These are phyloP conservation scores for Pugionium dolabratum DNA, from an alignment of 345 rosid genomes.

Conservation along the genomic window DNA sequence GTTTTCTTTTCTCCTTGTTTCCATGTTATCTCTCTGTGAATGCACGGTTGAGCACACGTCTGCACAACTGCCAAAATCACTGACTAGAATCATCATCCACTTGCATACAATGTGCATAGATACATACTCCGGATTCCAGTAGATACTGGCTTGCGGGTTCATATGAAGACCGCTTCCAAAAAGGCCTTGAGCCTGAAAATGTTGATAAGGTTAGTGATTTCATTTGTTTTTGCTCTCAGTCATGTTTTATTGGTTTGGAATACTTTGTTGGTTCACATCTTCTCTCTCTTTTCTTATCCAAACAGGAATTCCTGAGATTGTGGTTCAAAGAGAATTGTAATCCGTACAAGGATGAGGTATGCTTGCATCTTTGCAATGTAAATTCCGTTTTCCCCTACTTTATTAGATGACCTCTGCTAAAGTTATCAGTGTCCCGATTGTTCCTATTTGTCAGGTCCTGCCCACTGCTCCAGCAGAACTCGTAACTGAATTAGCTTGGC, in stretches of 20 bases:
- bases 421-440: neutral
- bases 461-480: constrained; percentile 88
- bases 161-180: constrained; percentile 64
- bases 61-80: constrained; percentile 2
- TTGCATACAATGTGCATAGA: constrained; percentile 45
- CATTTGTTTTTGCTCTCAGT: constrained; percentile 12
- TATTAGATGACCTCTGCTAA: constrained; percentile 13
- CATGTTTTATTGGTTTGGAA: constrained; percentile 20
- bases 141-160: constrained; percentile 90
- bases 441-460: constrained; percentile 49
- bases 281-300: constrained; percentile 1
- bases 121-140: constrained; percentile 97
- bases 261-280: constrained; percentile 7
- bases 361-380: constrained; percentile 14
- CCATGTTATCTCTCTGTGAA: constrained; percentile 15
- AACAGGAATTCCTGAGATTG: constrained; percentile 87
- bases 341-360: constrained; percentile 89
- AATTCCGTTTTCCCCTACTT: neutral
- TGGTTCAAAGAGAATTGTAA: constrained; percentile 90
- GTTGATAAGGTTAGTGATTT: constrained; percentile 69
- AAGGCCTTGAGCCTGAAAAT: constrained; percentile 88
- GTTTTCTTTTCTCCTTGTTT: constrained; percentile 19
- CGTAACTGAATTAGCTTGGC: constrained; percentile 84
- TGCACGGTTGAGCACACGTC: constrained; percentile 15
- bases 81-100: constrained; percentile 6